Percentiles rank a stretch among this genome's conserved stretches.
phyloP scores from a whole-genome alignment of 176 grass and related monocot species.

The Bromus sterilis region DNA sequence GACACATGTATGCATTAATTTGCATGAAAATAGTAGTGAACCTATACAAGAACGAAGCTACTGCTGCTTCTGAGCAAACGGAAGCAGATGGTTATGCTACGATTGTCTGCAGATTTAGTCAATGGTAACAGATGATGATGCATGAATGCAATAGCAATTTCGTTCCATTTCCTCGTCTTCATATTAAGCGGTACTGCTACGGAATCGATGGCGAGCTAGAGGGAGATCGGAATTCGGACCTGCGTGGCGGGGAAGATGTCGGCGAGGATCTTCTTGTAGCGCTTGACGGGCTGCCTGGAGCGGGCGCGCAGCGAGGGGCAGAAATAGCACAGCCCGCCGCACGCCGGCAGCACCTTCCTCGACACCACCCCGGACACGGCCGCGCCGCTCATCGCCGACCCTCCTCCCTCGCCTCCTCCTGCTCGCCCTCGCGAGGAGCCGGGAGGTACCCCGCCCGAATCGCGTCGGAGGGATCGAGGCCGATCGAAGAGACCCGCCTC shows the following conservation, averaged over 20 bases:
- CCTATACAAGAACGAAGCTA: too few relatives aligned
- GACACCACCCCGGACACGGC: constrained; percentile 37
- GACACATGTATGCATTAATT: too few relatives aligned
- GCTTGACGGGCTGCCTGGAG: constrained; percentile 61
- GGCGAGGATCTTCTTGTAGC: constrained; percentile 81
- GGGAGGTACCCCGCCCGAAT: not conserved
- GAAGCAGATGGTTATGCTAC: too few relatives aligned
- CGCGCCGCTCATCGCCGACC: not conserved
- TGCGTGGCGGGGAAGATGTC: constrained; percentile 57
- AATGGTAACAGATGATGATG: too few relatives aligned
- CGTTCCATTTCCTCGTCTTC: not conserved
- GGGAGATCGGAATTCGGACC: not conserved
- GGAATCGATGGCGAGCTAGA: not conserved
- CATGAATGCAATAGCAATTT: not conserved
- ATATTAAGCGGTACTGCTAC: not conserved
- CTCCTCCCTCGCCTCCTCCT: not conserved
- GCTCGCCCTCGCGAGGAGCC: too few relatives aligned
- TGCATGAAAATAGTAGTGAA: too few relatives aligned
- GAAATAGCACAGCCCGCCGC: constrained; percentile 51
- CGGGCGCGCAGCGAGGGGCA: constrained; percentile 40
- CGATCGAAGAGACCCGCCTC: not conserved
- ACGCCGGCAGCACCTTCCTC: constrained; percentile 59
- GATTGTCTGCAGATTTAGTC: too few relatives aligned
- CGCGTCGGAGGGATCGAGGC: not conserved
- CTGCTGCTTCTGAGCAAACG: too few relatives aligned